Percentiles rank a stretch among this genome's conserved stretches.
These are phyloP conservation scores for Polyporus tsugae DNA, from an alignment of 1,284 basidiomycete genomes.

Conservation along the genomic window DNA sequence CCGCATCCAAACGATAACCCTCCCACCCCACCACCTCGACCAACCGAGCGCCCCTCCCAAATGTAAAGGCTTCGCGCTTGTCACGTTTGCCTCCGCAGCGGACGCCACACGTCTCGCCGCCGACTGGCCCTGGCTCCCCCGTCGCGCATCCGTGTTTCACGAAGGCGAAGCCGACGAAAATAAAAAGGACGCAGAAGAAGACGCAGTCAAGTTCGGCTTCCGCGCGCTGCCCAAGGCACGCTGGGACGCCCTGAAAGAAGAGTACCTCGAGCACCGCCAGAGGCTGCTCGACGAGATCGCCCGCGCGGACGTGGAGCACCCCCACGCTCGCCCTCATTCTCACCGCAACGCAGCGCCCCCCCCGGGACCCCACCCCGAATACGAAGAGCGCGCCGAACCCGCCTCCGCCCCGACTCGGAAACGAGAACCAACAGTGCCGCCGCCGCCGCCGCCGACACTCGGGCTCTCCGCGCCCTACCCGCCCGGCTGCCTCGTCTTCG, in stretches of 20 bases:
- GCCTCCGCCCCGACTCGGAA: background rate
- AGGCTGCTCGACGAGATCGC: conserved; percentile 54
- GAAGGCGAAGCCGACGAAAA: background rate
- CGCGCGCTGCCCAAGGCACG: conserved; percentile 60
- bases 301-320: background rate
- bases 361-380: no score
- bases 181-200: conserved; percentile 32
- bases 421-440: background rate
- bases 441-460: background rate
- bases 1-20: conserved; percentile 58
- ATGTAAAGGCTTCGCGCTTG: conserved; percentile 78
- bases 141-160: conserved; percentile 19
- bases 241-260: conserved; percentile 69
- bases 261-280: conserved; percentile 69
- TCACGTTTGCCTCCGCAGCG: conserved; percentile 54
- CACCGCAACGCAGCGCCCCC: background rate
- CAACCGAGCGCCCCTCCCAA: conserved; percentile 56
- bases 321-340: no score
- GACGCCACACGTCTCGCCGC: conserved; percentile 53
- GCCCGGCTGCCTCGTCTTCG: conserved; percentile 69
- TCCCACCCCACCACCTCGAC: conserved; percentile 71
- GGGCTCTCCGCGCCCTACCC: conserved; percentile 59
- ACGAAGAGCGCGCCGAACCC: background rate
- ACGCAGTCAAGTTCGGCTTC: conserved; percentile 65
- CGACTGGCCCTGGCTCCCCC: conserved; percentile 66